Percentiles rank a stretch among this genome's conserved stretches.
Conservation (phyloP, 192 early-diverging fungal species). For the Coemansia sp. region DNA sequence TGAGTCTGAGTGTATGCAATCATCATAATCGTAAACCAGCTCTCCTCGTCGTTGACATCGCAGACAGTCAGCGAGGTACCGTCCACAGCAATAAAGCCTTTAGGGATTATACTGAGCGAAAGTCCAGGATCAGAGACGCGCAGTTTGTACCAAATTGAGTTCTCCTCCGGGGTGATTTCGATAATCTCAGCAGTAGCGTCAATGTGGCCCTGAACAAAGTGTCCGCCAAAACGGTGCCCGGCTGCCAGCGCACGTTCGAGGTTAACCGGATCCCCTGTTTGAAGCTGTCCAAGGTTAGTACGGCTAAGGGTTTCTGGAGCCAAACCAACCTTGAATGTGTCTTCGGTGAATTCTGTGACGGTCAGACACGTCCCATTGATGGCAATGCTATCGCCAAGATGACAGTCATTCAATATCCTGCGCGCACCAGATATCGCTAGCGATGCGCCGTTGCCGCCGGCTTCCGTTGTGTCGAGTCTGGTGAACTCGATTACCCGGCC, state of each 20-base stretch:
- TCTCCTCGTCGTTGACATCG: slow-evolving; percentile 72
- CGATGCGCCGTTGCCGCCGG: slow-evolving; percentile 86
- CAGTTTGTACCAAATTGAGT: slow-evolving; percentile 79
- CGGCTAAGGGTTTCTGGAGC: slow-evolving; percentile 91
- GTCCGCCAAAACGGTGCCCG: slow-evolving; percentile 89
- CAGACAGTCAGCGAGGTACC: slow-evolving; percentile 95
- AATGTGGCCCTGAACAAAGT: slow-evolving; percentile 96
- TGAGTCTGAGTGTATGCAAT: slow-evolving; percentile 88
- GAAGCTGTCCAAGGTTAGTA: slow-evolving; percentile 81
- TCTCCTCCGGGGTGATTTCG: slow-evolving; percentile 78
- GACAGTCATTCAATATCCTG: slow-evolving; percentile 75
- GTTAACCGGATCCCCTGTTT: slow-evolving; percentile 82
- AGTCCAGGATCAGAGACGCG: slow-evolving; percentile 56
- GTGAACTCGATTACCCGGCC: slow-evolving; percentile 71
- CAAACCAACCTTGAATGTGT: slow-evolving; percentile 86
- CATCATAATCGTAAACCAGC: slow-evolving; percentile 91
- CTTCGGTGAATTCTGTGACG: slow-evolving; percentile 85
- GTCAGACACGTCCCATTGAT: slow-evolving; percentile 96
- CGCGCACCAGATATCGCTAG: slow-evolving; percentile 72
- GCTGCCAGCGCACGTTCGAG: slow-evolving; percentile 91
- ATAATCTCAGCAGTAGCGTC: slow-evolving; percentile 80
- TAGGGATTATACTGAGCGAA: slow-evolving; percentile 86
- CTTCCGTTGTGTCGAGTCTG: slow-evolving; percentile 67
- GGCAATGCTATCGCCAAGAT: slow-evolving; percentile 92
- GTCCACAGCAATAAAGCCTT: slow-evolving; percentile 92